These are phyloP conservation scores for Globisporangium emineosum DNA, from an alignment of 352 stramenopile genomes.

Conservation along the genomic window DNA sequence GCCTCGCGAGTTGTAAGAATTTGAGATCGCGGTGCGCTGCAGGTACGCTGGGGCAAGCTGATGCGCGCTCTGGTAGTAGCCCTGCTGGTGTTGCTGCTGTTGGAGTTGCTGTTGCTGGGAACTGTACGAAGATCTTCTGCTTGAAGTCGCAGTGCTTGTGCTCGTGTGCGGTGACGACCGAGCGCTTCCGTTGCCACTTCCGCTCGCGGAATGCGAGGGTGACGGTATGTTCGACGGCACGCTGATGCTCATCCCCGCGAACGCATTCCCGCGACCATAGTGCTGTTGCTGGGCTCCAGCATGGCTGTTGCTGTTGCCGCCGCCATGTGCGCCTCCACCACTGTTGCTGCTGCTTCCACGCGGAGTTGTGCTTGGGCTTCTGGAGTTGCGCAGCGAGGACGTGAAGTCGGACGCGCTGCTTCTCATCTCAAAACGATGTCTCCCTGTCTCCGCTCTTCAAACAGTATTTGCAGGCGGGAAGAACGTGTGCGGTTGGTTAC, in stretches of 20 bases:
- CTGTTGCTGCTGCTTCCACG: constrained; percentile 4
- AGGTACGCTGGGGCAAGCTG: constrained; percentile 29
- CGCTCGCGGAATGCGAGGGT: constrained; percentile 26
- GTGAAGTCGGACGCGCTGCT: constrained; percentile 28
- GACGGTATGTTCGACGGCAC: constrained; percentile 31
- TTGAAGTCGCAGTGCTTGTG: constrained; percentile 14
- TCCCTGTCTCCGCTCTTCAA: not conserved
- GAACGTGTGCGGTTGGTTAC: too few relatives aligned
- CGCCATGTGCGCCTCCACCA: not conserved
- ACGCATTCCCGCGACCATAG: constrained; percentile 11
- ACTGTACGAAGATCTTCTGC: constrained; percentile 25
- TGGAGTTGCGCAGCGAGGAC: constrained; percentile 29
- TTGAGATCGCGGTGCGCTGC: constrained; percentile 66
- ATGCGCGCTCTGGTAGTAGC: constrained; percentile 10
- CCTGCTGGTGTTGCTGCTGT: constrained; percentile 11
- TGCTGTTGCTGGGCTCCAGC: not conserved
- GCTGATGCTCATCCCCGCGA: constrained; percentile 45
- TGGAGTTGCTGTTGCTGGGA: constrained; percentile 28
- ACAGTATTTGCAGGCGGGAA: too few relatives aligned
- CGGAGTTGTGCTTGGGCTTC: constrained; percentile 23
- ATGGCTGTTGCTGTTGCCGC: not conserved
- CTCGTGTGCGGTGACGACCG: constrained; percentile 33
- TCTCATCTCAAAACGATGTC: constrained; percentile 5
- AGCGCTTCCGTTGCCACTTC: constrained; percentile 26
- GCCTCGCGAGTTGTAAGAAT: constrained; percentile 50